Base-by-base conservation (phyloP, 192 early-diverging fungal species). In the Coemansia sp. region DNA sequence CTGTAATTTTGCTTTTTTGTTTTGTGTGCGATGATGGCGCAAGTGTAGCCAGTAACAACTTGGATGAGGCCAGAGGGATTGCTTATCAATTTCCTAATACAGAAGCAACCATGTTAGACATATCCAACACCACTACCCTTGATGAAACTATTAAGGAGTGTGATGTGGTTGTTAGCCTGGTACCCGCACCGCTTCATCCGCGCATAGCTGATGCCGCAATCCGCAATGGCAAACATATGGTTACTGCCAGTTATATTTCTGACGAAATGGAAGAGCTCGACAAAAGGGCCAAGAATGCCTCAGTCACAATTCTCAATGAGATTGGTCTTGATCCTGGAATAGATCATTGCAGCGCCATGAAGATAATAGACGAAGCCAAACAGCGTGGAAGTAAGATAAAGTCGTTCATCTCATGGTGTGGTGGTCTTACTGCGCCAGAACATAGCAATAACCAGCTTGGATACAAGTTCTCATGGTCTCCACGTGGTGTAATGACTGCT, bases 291-390 rank as follows among this genome's bases (percentile, higher is more conserved):
- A 85, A 88, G 64, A 82, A 86, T 31, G 89, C 93, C 18, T 88
- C 86, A 2, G 87, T 99, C 18, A 90, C 90, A 22, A 88, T 98
- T 54, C 85, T 99, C 73, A 98, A 98, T 78, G 97, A 99, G 81
- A 94, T 99, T 58, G 97, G 97, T 9, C 83, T 99, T 54, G 97
- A 99, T 81, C 97, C 97, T 5, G 97, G 93, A 64, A 97, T 99
- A 65, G 97, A 99, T 69, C 97, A 99, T 69, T 85, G 95, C 82
- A 92, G 91, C 51, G 95, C 96, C 18, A 94, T 98, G 88, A 94
- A 94, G 71, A 88, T 93, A 56, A 95, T 99, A 60, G 90, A 97
- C 54, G 88, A 92, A 52, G 93, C 92, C 28, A 88, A 93, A 52
- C 69, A 73, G 3, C 74, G 84, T 25, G 93, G 93, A 18, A 88